These are phyloP conservation scores for Nigrograna mackinnonii DNA, from an alignment of 2,329 filamentous ascomycete genomes.

Conservation along the genomic window DNA sequence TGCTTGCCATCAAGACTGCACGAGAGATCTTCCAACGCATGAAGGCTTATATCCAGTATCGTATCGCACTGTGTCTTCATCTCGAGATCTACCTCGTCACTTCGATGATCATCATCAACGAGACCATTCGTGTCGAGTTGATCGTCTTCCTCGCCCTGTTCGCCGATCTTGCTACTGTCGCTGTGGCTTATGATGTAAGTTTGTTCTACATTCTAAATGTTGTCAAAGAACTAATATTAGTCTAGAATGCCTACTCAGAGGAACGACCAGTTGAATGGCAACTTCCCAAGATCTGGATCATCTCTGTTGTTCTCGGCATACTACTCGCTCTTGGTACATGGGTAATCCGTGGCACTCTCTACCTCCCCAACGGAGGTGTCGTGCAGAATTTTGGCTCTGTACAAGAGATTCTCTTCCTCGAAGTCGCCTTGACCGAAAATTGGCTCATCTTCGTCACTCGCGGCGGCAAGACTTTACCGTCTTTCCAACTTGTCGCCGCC, in stretches of 20 bases:
- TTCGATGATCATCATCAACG: constrained; percentile 79
- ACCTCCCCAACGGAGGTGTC: constrained; percentile 70
- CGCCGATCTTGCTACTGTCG: constrained; percentile 78
- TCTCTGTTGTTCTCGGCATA: constrained; percentile 69
- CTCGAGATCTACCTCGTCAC: constrained; percentile 77
- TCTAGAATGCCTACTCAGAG: constrained; percentile 71
- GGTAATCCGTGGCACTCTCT: constrained; percentile 73
- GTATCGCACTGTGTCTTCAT: constrained; percentile 74
- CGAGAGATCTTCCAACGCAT: constrained; percentile 78
- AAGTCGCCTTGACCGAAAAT: constrained; percentile 57
- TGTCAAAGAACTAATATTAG: background rate
- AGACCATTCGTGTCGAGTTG: constrained; percentile 72
- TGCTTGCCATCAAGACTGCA: constrained; percentile 73
- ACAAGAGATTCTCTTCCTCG: constrained; percentile 67
- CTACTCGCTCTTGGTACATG: constrained; percentile 73
- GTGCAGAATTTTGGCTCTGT: constrained; percentile 75
- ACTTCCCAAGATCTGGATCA: constrained; percentile 80
- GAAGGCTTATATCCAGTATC: constrained; percentile 78
- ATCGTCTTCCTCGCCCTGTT: constrained; percentile 81
- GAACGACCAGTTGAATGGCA: constrained; percentile 78
- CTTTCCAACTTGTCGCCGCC: constrained; percentile 72
- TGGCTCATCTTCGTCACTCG: constrained; percentile 60
- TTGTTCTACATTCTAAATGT: background rate
- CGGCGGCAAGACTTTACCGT: constrained; percentile 72
- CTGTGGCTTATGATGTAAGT: constrained; percentile 69